phyloP scores from a whole-genome alignment of 1,284 basidiomycete species.

The Ustilago trichophora region DNA sequence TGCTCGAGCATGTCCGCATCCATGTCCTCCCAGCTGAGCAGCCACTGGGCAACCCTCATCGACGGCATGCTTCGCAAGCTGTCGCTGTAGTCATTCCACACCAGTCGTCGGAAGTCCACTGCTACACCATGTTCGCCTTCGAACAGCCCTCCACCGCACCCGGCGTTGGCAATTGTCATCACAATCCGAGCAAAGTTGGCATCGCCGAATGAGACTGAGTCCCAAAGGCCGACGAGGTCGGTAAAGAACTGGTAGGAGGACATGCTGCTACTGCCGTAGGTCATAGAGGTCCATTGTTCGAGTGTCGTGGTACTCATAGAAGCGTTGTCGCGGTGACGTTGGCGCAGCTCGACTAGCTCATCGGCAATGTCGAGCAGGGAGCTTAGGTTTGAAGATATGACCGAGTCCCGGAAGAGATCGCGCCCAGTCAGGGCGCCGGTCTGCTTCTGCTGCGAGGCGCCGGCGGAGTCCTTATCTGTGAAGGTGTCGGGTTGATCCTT shows the following conservation, averaged over 20 bases:
- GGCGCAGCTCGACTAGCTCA: conserved; percentile 29
- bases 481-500: conserved; percentile 42
- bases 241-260: conserved; percentile 92
- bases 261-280: conserved; percentile 45
- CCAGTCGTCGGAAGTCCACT: conserved; percentile 80
- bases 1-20: conserved; percentile 75
- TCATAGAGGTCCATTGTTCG: conserved; percentile 24
- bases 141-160: conserved; percentile 8
- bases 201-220: conserved; percentile 87
- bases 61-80: conserved; percentile 53
- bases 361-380: conserved; percentile 54
- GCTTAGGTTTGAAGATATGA: conserved; percentile 74
- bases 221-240: conserved; percentile 87
- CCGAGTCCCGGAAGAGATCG: conserved; percentile 77
- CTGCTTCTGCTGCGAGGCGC: conserved; percentile 16
- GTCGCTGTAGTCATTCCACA: conserved; percentile 83
- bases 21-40: conserved; percentile 77
- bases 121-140: conserved; percentile 73
- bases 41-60: conserved; percentile 68
- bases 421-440: conserved; percentile 56
- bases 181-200: conserved; percentile 78
- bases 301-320: conserved; percentile 69
- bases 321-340: not conserved
- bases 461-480: conserved; percentile 12
- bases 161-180: conserved; percentile 72